Evolutionary conservation across 805 yeast species (phyloP).

Genomic region (Yamadazyma sp.): DNA sequence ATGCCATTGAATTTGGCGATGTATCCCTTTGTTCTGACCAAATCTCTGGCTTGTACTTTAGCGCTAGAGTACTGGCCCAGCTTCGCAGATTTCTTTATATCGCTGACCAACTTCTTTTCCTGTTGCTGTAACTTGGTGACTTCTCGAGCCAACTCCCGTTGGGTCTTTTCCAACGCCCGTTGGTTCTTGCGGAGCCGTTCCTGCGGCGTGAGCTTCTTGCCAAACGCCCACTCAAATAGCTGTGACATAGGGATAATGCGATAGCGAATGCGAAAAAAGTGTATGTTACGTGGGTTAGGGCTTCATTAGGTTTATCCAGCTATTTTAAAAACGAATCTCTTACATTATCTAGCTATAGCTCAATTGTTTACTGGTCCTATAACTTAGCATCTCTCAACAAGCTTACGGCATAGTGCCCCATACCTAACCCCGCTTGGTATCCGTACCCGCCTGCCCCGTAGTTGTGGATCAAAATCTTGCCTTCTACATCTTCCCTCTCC

Average conservation of each 20-base stretch:
- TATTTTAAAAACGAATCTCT: no score
- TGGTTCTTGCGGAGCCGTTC: slow-evolving; percentile 94
- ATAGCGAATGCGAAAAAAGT: no score
- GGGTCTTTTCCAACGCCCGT: slow-evolving; percentile 91
- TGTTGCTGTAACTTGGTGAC: slow-evolving; percentile 82
- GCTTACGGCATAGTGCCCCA: slow-evolving; percentile 50
- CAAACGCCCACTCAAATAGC: slow-evolving; percentile 89
- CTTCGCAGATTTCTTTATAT: slow-evolving; percentile 90
- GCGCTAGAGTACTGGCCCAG: slow-evolving; percentile 86
- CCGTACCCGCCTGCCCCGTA: slow-evolving; percentile 72
- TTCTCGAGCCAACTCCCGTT: slow-evolving; percentile 89
- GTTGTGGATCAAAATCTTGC: slow-evolving; percentile 51
- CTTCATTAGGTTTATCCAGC: no score
- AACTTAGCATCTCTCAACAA: slow-evolving; percentile 16
- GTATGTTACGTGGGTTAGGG: no score
- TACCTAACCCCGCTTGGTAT: slow-evolving; percentile 65
- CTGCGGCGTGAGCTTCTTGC: slow-evolving; percentile 90
- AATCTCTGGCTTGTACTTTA: slow-evolving; percentile 92
- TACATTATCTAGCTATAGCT: neutral
- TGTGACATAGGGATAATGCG: no score
- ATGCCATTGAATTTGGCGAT: slow-evolving; percentile 85
- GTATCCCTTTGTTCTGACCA: slow-evolving; percentile 82
- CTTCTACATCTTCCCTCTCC: slow-evolving; percentile 48
- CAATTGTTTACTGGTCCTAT: neutral
- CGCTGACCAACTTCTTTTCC: slow-evolving; percentile 82